Evolutionary conservation across 257 asterid species (phyloP).

Genomic region (Solanum etuberosum): DNA sequence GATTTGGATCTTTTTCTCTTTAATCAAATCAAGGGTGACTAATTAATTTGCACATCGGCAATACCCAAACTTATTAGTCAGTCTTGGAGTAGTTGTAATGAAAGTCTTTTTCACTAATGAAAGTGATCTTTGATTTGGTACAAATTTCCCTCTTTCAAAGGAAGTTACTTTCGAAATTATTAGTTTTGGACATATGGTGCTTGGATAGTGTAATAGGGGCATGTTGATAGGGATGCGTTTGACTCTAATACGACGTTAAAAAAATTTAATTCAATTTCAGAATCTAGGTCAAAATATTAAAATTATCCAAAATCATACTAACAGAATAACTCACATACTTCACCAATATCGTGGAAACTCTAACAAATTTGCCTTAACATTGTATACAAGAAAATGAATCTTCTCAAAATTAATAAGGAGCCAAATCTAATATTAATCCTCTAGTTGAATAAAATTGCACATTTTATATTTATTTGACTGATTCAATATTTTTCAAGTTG

Average conservation of each 20-base stretch:
- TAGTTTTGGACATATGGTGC: not conserved
- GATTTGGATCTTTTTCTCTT: not conserved
- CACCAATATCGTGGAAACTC: not conserved
- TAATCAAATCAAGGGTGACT: not conserved
- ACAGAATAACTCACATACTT: too few relatives aligned
- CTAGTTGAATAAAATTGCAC: not conserved
- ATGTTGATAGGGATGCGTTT: not conserved
- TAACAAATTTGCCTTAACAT: not conserved
- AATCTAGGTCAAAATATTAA: not conserved
- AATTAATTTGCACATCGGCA: not conserved
- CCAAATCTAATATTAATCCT: not conserved
- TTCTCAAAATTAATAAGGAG: not conserved
- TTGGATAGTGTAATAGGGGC: not conserved
- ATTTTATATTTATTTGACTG: not conserved
- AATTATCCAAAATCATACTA: accelerated
- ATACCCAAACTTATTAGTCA: not conserved
- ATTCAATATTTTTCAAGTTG: not conserved
- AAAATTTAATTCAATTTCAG: not conserved
- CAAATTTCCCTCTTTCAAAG: not conserved
- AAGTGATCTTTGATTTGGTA: not conserved
- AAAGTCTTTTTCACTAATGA: not conserved
- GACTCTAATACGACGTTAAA: not conserved
- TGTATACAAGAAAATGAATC: not conserved
- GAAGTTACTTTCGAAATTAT: not conserved
- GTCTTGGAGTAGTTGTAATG: not conserved